A percentile compares a stretch with the other conserved stretches of the same genome.
Evolutionary conservation across 495 filamentous ascomycete genomes (phyloP).

Genomic region (Cladorrhinum samala): DNA sequence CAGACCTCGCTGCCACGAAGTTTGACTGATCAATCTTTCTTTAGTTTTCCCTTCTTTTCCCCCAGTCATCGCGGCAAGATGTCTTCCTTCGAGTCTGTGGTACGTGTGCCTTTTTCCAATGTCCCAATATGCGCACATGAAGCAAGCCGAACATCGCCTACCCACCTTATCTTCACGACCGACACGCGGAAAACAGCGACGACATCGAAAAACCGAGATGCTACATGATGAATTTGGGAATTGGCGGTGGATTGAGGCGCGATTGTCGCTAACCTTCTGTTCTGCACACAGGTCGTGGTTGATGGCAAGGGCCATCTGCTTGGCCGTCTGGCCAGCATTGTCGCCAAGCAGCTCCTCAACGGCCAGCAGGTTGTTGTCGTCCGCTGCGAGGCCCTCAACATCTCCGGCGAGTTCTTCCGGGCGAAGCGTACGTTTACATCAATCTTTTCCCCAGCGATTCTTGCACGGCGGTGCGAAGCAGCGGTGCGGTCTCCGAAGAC

Average conservation of each 20-base stretch:
- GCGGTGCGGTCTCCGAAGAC: not conserved
- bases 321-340: conserved; percentile 95
- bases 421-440: conserved; percentile 82
- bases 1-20: conserved; percentile 28
- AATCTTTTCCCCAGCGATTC: conserved; percentile 5
- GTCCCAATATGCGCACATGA: not conserved
- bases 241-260: conserved; percentile 3
- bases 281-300: conserved; percentile 72
- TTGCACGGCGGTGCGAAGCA: not conserved
- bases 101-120: conserved; percentile 50
- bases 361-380: conserved; percentile 99
- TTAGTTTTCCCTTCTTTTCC: conserved; percentile 27
- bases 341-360: conserved; percentile 98
- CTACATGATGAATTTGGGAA: conserved; percentile 1
- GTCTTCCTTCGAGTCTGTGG: conserved; percentile 96
- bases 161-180: conserved; percentile 1
- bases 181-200: conserved; percentile 1
- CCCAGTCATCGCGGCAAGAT: conserved; percentile 59
- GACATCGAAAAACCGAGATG: not conserved
- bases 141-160: not conserved
- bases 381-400: conserved; percentile 97
- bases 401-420: conserved; percentile 99
- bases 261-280: conserved; percentile 18
- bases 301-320: conserved; percentile 99
- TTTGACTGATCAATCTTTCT: conserved; percentile 32